phyloP scores from a whole-genome alignment of 306 rosid genomes.

The Begonia loranthoides region DNA sequence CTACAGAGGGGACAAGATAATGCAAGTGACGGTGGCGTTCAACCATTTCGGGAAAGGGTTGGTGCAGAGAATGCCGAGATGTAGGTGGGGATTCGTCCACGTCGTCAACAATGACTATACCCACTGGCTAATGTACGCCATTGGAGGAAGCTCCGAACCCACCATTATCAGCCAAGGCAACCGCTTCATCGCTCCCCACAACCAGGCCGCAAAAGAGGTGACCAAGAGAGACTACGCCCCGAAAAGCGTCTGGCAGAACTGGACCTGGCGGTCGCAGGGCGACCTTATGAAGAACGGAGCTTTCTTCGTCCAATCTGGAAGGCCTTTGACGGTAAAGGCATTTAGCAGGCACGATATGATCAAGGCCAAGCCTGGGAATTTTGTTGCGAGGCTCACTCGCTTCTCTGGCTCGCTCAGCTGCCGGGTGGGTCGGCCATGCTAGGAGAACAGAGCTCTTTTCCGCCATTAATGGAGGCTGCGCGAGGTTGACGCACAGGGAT shows the following conservation, averaged over 20 bases:
- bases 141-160: slow-evolving; percentile 67
- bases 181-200: slow-evolving; percentile 51
- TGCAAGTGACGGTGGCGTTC: slow-evolving; percentile 57
- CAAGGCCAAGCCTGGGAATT: slow-evolving; percentile 31
- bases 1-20: slow-evolving; percentile 21
- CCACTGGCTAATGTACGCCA: slow-evolving; percentile 81
- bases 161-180: slow-evolving; percentile 76
- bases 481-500: too few species aligned
- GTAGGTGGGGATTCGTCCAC: slow-evolving; percentile 57
- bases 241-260: slow-evolving; percentile 21
- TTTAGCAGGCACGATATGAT: slow-evolving; percentile 15
- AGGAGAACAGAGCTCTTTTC: not conserved
- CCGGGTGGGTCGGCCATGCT: slow-evolving; percentile 15
- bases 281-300: slow-evolving; percentile 50
- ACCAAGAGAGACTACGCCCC: slow-evolving; percentile 29
- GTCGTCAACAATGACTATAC: slow-evolving; percentile 76
- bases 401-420: slow-evolving; percentile 34
- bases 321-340: not conserved
- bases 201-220: slow-evolving; percentile 29
- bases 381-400: slow-evolving; percentile 26
- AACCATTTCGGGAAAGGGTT: slow-evolving; percentile 61
- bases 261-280: slow-evolving; percentile 52
- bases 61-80: slow-evolving; percentile 63
- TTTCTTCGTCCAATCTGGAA: slow-evolving; percentile 26
- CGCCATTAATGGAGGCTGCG: too few species aligned